These are phyloP conservation scores for Candida patagonica DNA, from an alignment of 805 yeast genomes.

Conservation along the genomic window DNA sequence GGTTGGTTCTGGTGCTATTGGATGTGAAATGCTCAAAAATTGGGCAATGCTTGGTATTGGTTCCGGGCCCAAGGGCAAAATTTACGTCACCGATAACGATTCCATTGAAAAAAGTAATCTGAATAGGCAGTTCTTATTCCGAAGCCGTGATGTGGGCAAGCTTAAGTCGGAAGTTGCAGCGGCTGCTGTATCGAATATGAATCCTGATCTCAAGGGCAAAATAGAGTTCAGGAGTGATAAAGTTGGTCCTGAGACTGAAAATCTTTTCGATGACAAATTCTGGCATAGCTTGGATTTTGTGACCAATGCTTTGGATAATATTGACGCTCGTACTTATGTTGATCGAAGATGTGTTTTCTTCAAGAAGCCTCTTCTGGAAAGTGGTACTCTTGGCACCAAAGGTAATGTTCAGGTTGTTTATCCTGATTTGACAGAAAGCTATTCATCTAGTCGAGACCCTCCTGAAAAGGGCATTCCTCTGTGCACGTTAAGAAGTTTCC, in stretches of 20 bases:
- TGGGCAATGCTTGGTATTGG: slow-evolving; percentile 98
- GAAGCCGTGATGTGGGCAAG: slow-evolving; percentile 90
- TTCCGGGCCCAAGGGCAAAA: slow-evolving; percentile 80
- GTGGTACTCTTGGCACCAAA: slow-evolving; percentile 96
- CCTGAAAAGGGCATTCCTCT: slow-evolving; percentile 97
- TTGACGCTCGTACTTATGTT: slow-evolving; percentile 95
- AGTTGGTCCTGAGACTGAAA: slow-evolving; percentile 89
- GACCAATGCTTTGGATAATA: slow-evolving; percentile 93
- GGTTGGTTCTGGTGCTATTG: slow-evolving; percentile 98
- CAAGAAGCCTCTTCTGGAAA: slow-evolving; percentile 83
- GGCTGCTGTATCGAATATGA: slow-evolving; percentile 72
- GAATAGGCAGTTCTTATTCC: slow-evolving; percentile 91
- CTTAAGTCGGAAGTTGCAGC: slow-evolving; percentile 89
- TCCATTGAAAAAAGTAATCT: slow-evolving; percentile 91
- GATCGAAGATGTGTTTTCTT: slow-evolving; percentile 94
- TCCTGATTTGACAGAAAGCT: slow-evolving; percentile 90
- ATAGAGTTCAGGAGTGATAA: slow-evolving; percentile 73
- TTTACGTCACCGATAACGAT: slow-evolving; percentile 85
- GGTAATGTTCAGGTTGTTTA: slow-evolving; percentile 96
- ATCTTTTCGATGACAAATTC: slow-evolving; percentile 72
- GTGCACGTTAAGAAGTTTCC: slow-evolving; percentile 95
- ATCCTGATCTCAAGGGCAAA: slow-evolving; percentile 71
- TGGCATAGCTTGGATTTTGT: slow-evolving; percentile 83
- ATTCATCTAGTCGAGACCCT: slow-evolving; percentile 94
- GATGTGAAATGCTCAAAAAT: slow-evolving; percentile 95